Evolutionary conservation across 805 yeast genomes (phyloP).

Genomic region (Kluyveromyces wickerhamii): DNA sequence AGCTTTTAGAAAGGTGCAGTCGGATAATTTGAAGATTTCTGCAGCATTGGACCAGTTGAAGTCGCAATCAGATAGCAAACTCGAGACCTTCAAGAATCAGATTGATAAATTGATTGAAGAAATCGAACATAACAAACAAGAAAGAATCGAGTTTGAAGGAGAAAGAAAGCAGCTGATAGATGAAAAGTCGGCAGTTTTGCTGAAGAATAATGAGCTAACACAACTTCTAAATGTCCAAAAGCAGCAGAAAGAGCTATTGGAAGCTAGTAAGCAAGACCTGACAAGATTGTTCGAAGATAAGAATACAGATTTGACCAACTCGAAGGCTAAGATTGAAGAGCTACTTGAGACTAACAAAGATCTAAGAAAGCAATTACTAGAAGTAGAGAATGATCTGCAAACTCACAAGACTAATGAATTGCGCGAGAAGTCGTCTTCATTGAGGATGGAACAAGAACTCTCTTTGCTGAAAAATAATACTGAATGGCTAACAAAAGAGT

Average conservation of each 20-base stretch:
- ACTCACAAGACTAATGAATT: slow-evolving; percentile 22
- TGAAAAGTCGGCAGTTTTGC: slow-evolving; percentile 9
- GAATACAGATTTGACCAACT: slow-evolving; percentile 17
- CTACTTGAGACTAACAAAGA: slow-evolving; percentile 25
- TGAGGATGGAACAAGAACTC: slow-evolving; percentile 36
- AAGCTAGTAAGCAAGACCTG: slow-evolving; percentile 20
- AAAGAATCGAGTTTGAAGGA: slow-evolving; percentile 14
- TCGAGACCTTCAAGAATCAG: slow-evolving; percentile 28
- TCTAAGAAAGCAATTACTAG: slow-evolving; percentile 35
- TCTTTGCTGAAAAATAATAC: slow-evolving; percentile 34
- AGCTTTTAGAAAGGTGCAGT: slow-evolving; percentile 32
- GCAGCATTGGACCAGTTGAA: slow-evolving; percentile 36
- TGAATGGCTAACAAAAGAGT: slow-evolving; percentile 35
- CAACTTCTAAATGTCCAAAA: slow-evolving; percentile 7
- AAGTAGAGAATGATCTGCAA: slow-evolving; percentile 33
- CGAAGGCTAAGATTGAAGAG: slow-evolving; percentile 16
- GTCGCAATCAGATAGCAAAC: slow-evolving; percentile 28
- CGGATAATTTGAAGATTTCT: slow-evolving; percentile 32
- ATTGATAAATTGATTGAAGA: slow-evolving; percentile 18
- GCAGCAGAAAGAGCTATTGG: slow-evolving; percentile 13
- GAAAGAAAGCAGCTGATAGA: slow-evolving; percentile 17
- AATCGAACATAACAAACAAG: slow-evolving; percentile 17
- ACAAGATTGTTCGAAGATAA: slow-evolving; percentile 24
- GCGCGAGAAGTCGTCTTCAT: slow-evolving; percentile 29
- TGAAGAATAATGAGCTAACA: slow-evolving; percentile 7